Evolutionary conservation across 2,329 filamentous ascomycete genomes (phyloP), one percentile per base, ranked within the genome.

Genomic region (Cercospora sp.): DNA sequence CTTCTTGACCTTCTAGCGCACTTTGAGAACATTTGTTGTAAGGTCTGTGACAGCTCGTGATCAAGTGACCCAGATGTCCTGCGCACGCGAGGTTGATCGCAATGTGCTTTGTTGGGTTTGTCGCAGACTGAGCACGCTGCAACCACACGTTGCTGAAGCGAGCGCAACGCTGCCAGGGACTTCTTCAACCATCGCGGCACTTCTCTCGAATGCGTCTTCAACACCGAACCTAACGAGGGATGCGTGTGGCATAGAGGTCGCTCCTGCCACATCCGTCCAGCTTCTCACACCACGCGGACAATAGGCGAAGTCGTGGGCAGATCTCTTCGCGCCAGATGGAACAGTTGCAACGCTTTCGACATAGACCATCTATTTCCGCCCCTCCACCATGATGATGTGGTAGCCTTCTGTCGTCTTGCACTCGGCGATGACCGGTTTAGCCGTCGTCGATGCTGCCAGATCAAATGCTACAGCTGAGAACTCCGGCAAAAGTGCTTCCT

Each of bases 351-450:
- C 48, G 48, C 55, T 33, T 20, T 23, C 8, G n/a, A 31, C 55
- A 18, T 20, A 23, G n/a, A 33, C n/a, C 30, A 20, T 53, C 57
- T 61, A 88, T 77, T 88, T 89, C 76, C 87, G 81, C 60, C 87
- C 88, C 75, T 90, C 88, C 3, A 93, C 91, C 88, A 93, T 92
- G 72, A 94, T 87, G 71, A 94, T 88, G 78, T 94, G 91, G 81
- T 93, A 93, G 0, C 91, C 91, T 80, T 91, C 90, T 0, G 82
- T 84, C 1, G 91, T 93, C 83, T 91, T 93, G 23, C 85, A 89
- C 81, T 93, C 89, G 1, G 83, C 90, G 75, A 86, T 85, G 75
- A 88, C 89, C 1, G 91, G 89, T 67, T 81, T 88, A 12, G 78
- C 82, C 12, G 87, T 89, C 8, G 88, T 89, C 75, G 89, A 92